Evolutionary conservation across 768 basidiomycete species (phyloP), one percentile per base, ranked within the genome.

Genomic region (Hygrophoropsis aurantiaca): DNA sequence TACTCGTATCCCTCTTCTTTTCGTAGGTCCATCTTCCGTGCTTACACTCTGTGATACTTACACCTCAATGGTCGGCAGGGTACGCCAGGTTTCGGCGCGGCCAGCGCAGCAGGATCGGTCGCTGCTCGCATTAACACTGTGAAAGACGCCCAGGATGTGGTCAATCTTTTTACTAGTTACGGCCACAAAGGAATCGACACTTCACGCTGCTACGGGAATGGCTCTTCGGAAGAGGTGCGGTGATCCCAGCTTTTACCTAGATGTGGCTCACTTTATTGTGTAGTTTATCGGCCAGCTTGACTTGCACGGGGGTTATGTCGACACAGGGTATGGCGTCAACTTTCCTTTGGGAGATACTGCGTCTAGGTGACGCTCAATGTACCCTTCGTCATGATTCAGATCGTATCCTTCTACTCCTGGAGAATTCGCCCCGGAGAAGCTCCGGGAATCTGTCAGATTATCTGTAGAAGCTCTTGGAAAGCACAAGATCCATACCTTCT

Each of bases 171-270:
- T 30, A 40, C 55, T 3, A 11, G 33, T 13, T 54, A 46, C 42
- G 59, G 58, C 10, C 54, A 56, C 34, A 38, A 43, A 15, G 40
- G 15, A 20, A 50, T 65, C 38, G 54, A 66, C 34, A 59, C 63
- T 7, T 52, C 53, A 18, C 56, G 51, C 16, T 9, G 52, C 24
- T 58, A 64, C 30, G 54, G 52, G 7, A 47, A 47, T 37, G 59
- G 56, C 18, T 51, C 54, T 4, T 48, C 56, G 23, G 62, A 66
- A 42, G 53, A 55, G 56, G 60, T 64, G 39, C 19, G 20, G n/a
- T 16, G 36, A 38, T 46, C 11, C 11, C n/a, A 37, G 13, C n/a
- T 3, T 36, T 9, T 8, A n/a, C 16, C 16, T 6, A 16, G 9
- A 18, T 18, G 65, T 42, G 7, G 13, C 44, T 39, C 20, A 46